These are phyloP conservation scores for Clitoria ternatea DNA, from an alignment of 306 rosid species.

Conservation along the genomic window DNA sequence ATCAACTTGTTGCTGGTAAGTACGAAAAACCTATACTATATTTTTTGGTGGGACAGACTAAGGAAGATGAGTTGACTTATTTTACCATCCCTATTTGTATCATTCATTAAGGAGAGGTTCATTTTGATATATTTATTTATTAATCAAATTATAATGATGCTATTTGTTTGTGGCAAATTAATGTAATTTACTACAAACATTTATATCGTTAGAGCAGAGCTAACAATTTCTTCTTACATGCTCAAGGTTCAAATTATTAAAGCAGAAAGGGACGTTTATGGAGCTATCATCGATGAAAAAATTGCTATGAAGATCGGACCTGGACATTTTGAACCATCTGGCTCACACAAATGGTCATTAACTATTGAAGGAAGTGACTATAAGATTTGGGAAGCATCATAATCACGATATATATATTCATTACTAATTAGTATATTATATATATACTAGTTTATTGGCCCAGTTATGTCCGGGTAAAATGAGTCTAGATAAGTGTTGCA, in stretches of 20 bases:
- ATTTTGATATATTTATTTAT: too few species aligned
- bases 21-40: too few species aligned
- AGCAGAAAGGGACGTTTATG: constrained; percentile 74
- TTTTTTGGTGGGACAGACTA: too few species aligned
- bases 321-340: constrained; percentile 69
- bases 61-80: too few species aligned
- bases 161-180: background rate
- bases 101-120: too few species aligned
- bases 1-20: too few species aligned
- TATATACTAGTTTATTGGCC: too few species aligned
- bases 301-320: constrained; percentile 84
- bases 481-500: too few species aligned
- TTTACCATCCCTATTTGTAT: too few species aligned
- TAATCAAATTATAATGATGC: background rate
- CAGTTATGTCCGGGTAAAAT: too few species aligned
- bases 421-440: background rate
- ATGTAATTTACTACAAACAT: background rate
- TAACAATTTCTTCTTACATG: constrained; percentile 12
- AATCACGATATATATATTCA: constrained; percentile 12
- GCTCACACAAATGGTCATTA: constrained; percentile 46
- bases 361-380: constrained; percentile 61
- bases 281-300: constrained; percentile 59
- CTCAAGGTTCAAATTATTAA: constrained; percentile 51
- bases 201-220: background rate
- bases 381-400: constrained; percentile 71